Conservation (phyloP, 1,139 yeast genomes). For the Saccharomycopsis crataegensis region DNA sequence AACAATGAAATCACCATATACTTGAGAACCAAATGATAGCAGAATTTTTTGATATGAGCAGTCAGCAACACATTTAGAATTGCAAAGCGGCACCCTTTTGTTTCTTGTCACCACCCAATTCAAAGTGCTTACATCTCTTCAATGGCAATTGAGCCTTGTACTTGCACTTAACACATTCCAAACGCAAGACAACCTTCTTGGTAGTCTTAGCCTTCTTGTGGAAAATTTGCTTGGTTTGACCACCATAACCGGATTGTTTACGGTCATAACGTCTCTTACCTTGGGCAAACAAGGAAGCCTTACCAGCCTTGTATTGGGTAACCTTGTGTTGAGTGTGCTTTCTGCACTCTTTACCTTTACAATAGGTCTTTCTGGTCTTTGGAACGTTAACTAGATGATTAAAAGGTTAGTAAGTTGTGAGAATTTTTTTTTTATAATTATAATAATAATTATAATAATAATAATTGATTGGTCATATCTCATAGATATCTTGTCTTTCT, state of each 20-base stretch:
- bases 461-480: no score
- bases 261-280: slow-evolving; percentile 99
- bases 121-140: slow-evolving; percentile 99
- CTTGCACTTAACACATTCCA: slow-evolving; percentile 98
- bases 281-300: slow-evolving; percentile 98
- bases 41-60: not conserved
- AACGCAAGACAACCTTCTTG: slow-evolving; percentile 98
- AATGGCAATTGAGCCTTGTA: slow-evolving; percentile 96
- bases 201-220: slow-evolving; percentile 99
- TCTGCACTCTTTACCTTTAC: slow-evolving; percentile 98
- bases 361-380: slow-evolving; percentile 99
- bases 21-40: no score
- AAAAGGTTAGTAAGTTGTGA: not conserved
- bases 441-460: no score
- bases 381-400: slow-evolving; percentile 86
- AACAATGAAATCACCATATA: no score
- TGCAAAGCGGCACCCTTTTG: slow-evolving; percentile 99
- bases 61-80: slow-evolving; percentile 45
- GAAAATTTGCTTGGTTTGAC: slow-evolving; percentile 99
- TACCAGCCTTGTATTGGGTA: slow-evolving; percentile 99
- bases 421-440: no score
- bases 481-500: no score
- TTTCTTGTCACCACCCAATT: slow-evolving; percentile 99
- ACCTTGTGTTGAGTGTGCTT: slow-evolving; percentile 99
- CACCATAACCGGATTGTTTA: slow-evolving; percentile 99